Base-by-base conservation (phyloP, 805 yeast genomes). In the Isabelozyma pseudorhagii region DNA sequence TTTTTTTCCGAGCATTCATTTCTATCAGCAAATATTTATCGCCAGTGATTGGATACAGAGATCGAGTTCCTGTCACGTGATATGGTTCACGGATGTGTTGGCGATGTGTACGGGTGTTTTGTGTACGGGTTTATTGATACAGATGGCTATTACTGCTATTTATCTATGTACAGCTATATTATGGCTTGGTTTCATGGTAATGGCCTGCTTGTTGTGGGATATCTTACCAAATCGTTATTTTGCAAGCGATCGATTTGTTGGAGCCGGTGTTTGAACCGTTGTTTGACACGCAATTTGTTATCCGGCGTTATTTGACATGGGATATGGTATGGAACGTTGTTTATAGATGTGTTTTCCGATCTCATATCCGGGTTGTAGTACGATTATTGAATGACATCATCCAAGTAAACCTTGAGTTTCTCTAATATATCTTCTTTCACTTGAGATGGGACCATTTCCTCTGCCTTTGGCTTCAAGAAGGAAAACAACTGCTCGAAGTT, bases 391-490 rank as follows among this genome's bases (percentile, higher is more conserved):
- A 71, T 63, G 10, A 67, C 68, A 38, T 64, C 73, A 43, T 85
- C 83, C 46, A 87, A 71, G 55, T 85, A 85, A 21, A 70, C 76
- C 63, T 75, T 76, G 41, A 90, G 82, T 63, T 79, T 80, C 28
- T 71, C 69, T 54, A 89, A 63, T 6, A 85, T 73, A 31, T 82
- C 87, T 5, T 78, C 71, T 60, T 80, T 84, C 10, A 90, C 84
- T 4, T 73, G 71, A 8, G 77, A 81, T 1, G 96, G 90, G 1
- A 90, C 90, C 78, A 83, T 70, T 65, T 83, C 76, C 50, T 85
- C 68, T 0, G 96, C 96, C 57, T 77, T 73, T 7, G 87, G 85
- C 57, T 83, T 87, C 10, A 89, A 63, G 29, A 72, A 68, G 10
- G 75, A 59, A 42, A 80, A 70, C 11, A 89, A 63, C 38, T 74